phyloP scores from a whole-genome alignment of 83 land plant genomes.

The Isoetes engelmannii region DNA sequence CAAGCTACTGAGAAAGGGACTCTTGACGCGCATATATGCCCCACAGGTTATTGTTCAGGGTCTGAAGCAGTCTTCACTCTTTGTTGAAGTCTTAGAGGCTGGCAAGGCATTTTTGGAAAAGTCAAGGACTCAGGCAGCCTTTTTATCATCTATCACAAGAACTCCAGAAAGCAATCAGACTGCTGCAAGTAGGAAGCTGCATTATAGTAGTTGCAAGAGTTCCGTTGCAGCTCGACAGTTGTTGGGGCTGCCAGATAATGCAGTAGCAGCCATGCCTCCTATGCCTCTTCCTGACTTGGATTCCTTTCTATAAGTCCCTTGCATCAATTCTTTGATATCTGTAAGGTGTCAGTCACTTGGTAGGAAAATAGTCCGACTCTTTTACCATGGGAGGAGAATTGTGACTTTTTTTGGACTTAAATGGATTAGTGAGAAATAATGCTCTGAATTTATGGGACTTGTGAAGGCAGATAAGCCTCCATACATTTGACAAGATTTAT shows the following conservation, averaged over 20 bases:
- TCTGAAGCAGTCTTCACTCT: conserved; percentile 62
- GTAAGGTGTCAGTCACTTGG: too few relatives aligned
- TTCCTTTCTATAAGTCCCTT: too few relatives aligned
- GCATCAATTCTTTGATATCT: too few relatives aligned
- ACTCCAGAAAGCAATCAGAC: conserved; percentile 23
- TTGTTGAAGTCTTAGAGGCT: conserved; percentile 47
- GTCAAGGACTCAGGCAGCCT: conserved; percentile 28
- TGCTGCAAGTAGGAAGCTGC: conserved; percentile 1
- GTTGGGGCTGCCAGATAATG: conserved; percentile 21
- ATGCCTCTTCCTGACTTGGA: conserved; percentile 16
- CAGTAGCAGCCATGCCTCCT: conserved; percentile 16
- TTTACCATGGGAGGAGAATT: too few relatives aligned
- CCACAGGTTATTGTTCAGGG: conserved; percentile 85
- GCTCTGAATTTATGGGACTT: too few relatives aligned
- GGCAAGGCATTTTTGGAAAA: conserved; percentile 33
- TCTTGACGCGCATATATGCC: conserved; percentile 80
- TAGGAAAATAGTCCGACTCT: too few relatives aligned
- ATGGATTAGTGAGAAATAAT: too few relatives aligned
- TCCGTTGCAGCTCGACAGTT: neutral
- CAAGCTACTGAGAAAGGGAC: conserved; percentile 81
- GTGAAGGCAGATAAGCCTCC: too few relatives aligned
- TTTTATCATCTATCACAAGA: conserved; percentile 24
- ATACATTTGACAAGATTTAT: too few relatives aligned
- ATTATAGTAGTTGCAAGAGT: conserved; percentile 22
- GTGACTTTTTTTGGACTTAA: too few relatives aligned